A percentile compares a stretch with the other conserved stretches of the same genome.
Conservation (phyloP, 73 alveolate species). For the Paramecium octaurelia region DNA sequence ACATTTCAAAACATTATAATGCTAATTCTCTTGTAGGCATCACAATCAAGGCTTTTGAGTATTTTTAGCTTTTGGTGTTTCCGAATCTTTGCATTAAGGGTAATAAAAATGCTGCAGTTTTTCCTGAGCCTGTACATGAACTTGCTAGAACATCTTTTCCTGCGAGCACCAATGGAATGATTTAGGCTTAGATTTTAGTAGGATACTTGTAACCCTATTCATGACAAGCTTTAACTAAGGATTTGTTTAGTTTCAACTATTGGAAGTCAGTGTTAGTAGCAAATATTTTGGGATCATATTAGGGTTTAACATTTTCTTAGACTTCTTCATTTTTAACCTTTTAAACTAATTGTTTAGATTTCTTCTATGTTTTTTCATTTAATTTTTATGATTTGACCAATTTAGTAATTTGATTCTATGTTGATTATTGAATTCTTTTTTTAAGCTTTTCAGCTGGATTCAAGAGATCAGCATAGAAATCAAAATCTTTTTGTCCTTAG, state of each 20-base stretch:
- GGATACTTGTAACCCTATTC: constrained; percentile 96
- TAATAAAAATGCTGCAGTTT: constrained; percentile 98
- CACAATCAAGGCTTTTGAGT: constrained; percentile 68
- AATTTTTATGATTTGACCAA: background rate
- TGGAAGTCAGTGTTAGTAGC: background rate
- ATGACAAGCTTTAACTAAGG: constrained; percentile 86
- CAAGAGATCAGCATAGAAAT: background rate
- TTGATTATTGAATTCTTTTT: background rate
- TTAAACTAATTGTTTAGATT: background rate
- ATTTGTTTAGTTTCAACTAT: constrained; percentile 77
- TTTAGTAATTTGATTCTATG: background rate
- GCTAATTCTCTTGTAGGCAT: constrained; percentile 98
- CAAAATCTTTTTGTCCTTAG: background rate
- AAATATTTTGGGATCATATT: background rate
- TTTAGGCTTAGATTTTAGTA: constrained; percentile 94
- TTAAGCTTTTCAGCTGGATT: background rate
- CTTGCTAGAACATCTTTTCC: constrained; percentile 96
- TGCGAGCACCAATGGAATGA: constrained; percentile 90
- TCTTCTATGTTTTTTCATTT: background rate
- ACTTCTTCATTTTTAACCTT: background rate
- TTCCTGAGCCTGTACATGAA: constrained; percentile 99
- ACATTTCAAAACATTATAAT: constrained; percentile 91
- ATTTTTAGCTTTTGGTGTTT: background rate
- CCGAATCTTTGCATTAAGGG: constrained; percentile 95
- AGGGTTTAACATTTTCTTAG: background rate